phyloP scores from a whole-genome alignment of 495 filamentous ascomycete species.

The Penicillium canariense region DNA sequence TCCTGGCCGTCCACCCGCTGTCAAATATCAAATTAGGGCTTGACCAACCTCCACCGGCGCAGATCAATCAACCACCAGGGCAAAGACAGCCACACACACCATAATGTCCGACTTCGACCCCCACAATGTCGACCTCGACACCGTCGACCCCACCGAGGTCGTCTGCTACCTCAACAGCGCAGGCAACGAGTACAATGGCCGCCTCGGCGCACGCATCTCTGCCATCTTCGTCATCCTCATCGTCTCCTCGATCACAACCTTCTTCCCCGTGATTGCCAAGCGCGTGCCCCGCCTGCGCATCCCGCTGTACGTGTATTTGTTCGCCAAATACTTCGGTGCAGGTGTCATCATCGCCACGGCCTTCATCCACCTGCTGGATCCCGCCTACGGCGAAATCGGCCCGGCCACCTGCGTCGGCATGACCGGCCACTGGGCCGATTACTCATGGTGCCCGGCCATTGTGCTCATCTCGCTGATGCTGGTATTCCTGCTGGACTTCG shows the following conservation, averaged over 20 bases:
- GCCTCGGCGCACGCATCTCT: conserved; percentile 42
- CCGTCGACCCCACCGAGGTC: conserved; percentile 31
- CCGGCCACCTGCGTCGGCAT: conserved; percentile 52
- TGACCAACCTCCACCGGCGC: neutral
- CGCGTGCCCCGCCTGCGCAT: conserved; percentile 54
- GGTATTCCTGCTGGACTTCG: conserved; percentile 45
- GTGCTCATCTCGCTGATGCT: conserved; percentile 33
- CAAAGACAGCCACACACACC: neutral
- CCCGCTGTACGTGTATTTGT: conserved; percentile 65
- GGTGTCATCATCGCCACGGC: conserved; percentile 73
- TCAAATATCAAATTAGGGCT: neutral
- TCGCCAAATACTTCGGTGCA: conserved; percentile 70
- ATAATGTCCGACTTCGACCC: conserved; percentile 35
- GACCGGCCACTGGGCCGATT: conserved; percentile 49
- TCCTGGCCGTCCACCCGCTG: neutral
- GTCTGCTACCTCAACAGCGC: conserved; percentile 36
- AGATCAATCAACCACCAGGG: neutral
- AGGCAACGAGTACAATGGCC: conserved; percentile 45
- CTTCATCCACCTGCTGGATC: conserved; percentile 57
- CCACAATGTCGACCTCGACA: conserved; percentile 38
- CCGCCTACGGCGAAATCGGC: conserved; percentile 53
- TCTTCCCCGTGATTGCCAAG: conserved; percentile 65
- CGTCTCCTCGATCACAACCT: conserved; percentile 42
- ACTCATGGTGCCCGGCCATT: conserved; percentile 45
- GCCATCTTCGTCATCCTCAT: conserved; percentile 47